These are phyloP conservation scores for Hyaloscypha bicolor DNA, from an alignment of 495 filamentous ascomycete species.

Conservation along the genomic window DNA sequence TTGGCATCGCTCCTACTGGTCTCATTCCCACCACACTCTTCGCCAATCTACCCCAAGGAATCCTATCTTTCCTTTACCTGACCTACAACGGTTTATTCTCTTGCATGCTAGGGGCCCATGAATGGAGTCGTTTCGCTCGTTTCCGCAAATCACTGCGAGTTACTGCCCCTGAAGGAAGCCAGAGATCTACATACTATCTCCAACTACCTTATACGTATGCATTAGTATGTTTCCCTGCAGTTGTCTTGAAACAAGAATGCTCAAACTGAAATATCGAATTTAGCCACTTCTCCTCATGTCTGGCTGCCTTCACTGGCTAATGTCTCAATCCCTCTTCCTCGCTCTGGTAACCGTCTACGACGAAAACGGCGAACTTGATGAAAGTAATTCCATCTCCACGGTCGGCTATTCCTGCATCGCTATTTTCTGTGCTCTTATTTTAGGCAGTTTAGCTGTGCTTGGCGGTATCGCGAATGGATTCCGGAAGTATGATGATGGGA, in stretches of 20 bases:
- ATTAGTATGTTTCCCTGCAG: conserved; percentile 9
- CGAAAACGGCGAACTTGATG: conserved; percentile 9
- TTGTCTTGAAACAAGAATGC: not conserved
- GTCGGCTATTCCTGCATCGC: conserved; percentile 35
- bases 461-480: conserved; percentile 18
- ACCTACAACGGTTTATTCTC: conserved; percentile 46
- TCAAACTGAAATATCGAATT: not conserved
- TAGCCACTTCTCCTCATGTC: conserved; percentile 40
- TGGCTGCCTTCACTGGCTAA: conserved; percentile 31
- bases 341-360: conserved; percentile 24
- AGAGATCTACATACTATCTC: conserved; percentile 48
- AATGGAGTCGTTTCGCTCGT: conserved; percentile 35
- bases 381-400: conserved; percentile 1
- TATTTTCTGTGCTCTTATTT: conserved; percentile 33
- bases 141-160: conserved; percentile 46
- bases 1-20: conserved; percentile 1
- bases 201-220: conserved; percentile 48
- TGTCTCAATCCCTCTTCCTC: conserved; percentile 35
- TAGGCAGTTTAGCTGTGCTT: conserved; percentile 14
- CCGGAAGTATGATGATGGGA: conserved; percentile 33
- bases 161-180: conserved; percentile 41
- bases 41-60: conserved; percentile 46
- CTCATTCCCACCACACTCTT: conserved; percentile 30
- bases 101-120: conserved; percentile 34
- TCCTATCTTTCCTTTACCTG: conserved; percentile 44